These are phyloP conservation scores for Xanthoparmelia taractica DNA, from an alignment of 495 filamentous ascomycete species.

Conservation along the genomic window DNA sequence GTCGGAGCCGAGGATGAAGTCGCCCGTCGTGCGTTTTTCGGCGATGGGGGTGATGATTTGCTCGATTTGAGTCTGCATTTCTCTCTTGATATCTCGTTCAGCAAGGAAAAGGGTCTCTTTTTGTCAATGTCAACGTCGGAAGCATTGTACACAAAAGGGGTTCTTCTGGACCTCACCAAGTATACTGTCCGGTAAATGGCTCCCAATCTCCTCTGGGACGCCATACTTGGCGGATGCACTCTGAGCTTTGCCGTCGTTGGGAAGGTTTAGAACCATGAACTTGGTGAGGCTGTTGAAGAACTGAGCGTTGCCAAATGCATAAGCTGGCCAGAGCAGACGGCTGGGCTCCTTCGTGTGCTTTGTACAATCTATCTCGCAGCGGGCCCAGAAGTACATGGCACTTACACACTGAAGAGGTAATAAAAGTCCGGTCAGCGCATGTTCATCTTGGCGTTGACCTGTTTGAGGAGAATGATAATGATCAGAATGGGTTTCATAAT, in stretches of 20 bases:
- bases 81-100: conserved; percentile 3
- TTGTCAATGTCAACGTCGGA: background rate
- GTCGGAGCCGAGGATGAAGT: conserved; percentile 1
- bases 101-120: conserved; percentile 1
- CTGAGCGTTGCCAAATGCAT: conserved; percentile 1
- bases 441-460: background rate
- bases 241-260: background rate
- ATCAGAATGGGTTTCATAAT: background rate
- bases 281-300: conserved; percentile 10
- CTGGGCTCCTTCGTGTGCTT: conserved; percentile 1
- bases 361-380: background rate
- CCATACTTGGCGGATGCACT: conserved; percentile 1
- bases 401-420: background rate
- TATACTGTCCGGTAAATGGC: background rate
- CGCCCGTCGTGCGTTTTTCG: background rate
- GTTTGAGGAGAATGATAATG: no score
- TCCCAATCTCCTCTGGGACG: conserved; percentile 8
- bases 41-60: background rate
- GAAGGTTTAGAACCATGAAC: conserved; percentile 4
- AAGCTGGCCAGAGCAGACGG: conserved; percentile 14
- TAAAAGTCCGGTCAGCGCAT: background rate
- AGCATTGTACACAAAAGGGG: no score
- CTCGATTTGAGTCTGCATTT: conserved; percentile 7
- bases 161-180: background rate
- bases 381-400: conserved; percentile 7